Conservation (phyloP, 2,329 filamentous ascomycete genomes). For the Fonsecaea pugnacius region DNA sequence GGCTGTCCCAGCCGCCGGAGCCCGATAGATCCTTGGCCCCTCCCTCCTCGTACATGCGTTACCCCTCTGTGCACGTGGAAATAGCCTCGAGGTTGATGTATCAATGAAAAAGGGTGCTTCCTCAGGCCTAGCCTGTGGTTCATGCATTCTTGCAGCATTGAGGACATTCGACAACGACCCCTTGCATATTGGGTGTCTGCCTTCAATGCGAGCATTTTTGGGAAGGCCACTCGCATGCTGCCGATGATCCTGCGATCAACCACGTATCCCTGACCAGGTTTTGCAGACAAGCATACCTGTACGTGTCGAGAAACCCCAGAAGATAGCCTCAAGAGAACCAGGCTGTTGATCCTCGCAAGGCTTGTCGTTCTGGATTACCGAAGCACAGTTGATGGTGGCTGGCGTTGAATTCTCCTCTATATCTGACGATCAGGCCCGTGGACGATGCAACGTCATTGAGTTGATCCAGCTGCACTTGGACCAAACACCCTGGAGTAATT, state of each 20-base stretch:
- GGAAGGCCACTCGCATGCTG: background rate
- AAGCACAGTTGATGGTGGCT: background rate
- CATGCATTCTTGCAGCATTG: background rate
- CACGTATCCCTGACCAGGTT: background rate
- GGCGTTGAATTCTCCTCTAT: background rate
- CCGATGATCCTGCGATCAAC: background rate
- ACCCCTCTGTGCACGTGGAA: constrained; percentile 10
- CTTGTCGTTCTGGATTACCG: background rate
- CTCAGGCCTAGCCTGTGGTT: background rate
- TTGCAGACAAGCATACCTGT: background rate
- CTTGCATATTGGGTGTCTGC: background rate
- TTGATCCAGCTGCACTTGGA: background rate
- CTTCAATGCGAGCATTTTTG: background rate
- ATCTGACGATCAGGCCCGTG: background rate
- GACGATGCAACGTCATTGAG: background rate
- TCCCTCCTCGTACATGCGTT: background rate
- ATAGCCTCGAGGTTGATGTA: background rate
- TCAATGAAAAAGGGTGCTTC: background rate
- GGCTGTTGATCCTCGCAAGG: background rate
- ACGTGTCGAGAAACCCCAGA: background rate
- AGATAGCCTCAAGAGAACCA: background rate
- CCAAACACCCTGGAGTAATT: background rate
- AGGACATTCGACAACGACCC: background rate
- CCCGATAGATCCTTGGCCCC: constrained; percentile 2
- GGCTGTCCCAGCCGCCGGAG: background rate